These are phyloP conservation scores for Hippophae rhamnoides DNA, from an alignment of 306 rosid species.

Conservation along the genomic window DNA sequence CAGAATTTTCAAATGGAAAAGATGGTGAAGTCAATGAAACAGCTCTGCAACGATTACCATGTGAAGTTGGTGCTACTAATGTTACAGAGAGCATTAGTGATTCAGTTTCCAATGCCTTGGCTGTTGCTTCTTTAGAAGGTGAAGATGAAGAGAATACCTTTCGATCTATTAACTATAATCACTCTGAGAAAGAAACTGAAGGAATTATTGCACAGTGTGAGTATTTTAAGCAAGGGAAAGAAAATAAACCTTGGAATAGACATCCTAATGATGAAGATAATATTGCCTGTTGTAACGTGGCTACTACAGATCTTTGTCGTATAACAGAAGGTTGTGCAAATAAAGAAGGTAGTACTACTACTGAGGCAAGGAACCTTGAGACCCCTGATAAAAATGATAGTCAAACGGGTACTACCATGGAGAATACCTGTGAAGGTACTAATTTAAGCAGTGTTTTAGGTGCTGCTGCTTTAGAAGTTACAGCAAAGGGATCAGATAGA, in stretches of 20 bases:
- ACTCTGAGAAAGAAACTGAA: constrained; percentile 19
- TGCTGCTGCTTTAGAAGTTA: constrained; percentile 14
- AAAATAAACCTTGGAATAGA: constrained; percentile 14
- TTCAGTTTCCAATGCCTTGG: constrained; percentile 15
- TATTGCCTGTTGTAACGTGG: constrained; percentile 4
- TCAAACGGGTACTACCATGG: constrained; percentile 17
- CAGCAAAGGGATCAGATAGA: constrained; percentile 18
- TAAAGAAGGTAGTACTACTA: constrained; percentile 15
- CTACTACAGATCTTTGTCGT: not conserved
- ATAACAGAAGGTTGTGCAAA: constrained; percentile 25
- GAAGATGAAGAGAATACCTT: constrained; percentile 13
- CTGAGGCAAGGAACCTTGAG: constrained; percentile 11
- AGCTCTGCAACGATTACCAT: constrained; percentile 15
- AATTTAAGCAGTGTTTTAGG: constrained; percentile 1
- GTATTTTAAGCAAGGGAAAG: constrained; percentile 15
- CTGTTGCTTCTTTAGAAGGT: constrained; percentile 17
- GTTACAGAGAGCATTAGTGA: constrained; percentile 15
- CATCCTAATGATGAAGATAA: constrained; percentile 5
- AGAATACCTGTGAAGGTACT: constrained; percentile 10
- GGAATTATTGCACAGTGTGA: constrained; percentile 16
- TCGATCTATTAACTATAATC: constrained; percentile 10
- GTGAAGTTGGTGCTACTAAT: constrained; percentile 17
- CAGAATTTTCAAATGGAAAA: constrained; percentile 47
- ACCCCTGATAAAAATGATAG: constrained; percentile 13
- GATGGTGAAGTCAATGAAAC: constrained; percentile 23